Evolutionary conservation across 2,329 filamentous ascomycete species (phyloP).

Genomic region (Fonsecaea pugnacius): DNA sequence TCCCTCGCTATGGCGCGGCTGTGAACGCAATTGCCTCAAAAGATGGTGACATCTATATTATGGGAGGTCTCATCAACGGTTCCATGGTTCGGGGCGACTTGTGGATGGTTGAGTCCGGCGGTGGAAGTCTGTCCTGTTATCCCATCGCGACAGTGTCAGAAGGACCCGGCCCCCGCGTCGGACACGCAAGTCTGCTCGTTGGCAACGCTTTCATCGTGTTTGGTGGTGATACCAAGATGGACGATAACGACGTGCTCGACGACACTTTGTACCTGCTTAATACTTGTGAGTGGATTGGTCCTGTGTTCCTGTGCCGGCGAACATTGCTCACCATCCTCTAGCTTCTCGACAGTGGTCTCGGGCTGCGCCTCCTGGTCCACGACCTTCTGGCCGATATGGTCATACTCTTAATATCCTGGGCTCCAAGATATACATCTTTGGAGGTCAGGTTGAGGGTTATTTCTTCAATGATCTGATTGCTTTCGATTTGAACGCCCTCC

Average conservation of each 20-base stretch:
- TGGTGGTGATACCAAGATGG: slow-evolving; percentile 95
- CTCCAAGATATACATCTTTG: slow-evolving; percentile 96
- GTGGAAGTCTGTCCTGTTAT: slow-evolving; percentile 82
- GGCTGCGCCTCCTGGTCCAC: slow-evolving; percentile 81
- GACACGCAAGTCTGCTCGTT: slow-evolving; percentile 89
- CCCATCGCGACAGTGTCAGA: slow-evolving; percentile 90
- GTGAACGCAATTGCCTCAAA: slow-evolving; percentile 92
- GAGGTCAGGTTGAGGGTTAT: slow-evolving; percentile 93
- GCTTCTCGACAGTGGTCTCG: slow-evolving; percentile 98
- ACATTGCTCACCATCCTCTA: slow-evolving; percentile 50
- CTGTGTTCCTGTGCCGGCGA: not conserved
- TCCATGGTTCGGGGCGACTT: slow-evolving; percentile 95
- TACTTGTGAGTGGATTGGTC: slow-evolving; percentile 72
- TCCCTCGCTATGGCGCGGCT: slow-evolving; percentile 94
- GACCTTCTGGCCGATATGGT: slow-evolving; percentile 89
- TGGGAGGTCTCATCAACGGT: slow-evolving; percentile 94
- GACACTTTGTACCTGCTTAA: slow-evolving; percentile 96
- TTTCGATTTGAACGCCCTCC: slow-evolving; percentile 93
- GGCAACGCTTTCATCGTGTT: slow-evolving; percentile 99
- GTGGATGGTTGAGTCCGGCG: slow-evolving; percentile 93
- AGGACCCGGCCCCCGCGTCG: slow-evolving; percentile 91
- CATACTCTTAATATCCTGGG: slow-evolving; percentile 96
- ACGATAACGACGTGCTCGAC: slow-evolving; percentile 86
- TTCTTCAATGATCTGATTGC: slow-evolving; percentile 98
- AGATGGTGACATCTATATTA: slow-evolving; percentile 95